These are phyloP conservation scores for Zelopaecilomyces penicillatus DNA, from an alignment of 2,329 filamentous ascomycete species.

Conservation along the genomic window DNA sequence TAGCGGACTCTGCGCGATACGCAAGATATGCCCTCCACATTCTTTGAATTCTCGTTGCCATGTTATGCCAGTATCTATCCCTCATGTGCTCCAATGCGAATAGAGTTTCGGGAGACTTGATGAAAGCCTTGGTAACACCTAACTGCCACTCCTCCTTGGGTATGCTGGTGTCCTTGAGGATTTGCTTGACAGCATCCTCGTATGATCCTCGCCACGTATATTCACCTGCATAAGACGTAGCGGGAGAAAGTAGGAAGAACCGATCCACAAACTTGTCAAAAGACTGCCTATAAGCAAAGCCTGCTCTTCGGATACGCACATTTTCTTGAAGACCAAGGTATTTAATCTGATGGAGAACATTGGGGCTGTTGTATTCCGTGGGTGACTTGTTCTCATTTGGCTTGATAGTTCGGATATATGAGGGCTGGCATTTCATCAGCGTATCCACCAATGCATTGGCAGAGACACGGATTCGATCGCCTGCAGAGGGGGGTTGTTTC, in stretches of 20 bases:
- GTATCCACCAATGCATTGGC: slow-evolving; percentile 93
- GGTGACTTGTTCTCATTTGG: slow-evolving; percentile 98
- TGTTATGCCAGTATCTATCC: slow-evolving; percentile 98
- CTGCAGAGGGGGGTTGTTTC: slow-evolving; percentile 84
- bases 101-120: slow-evolving; percentile 94
- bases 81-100: slow-evolving; percentile 97
- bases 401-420: slow-evolving; percentile 98
- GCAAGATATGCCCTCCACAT: slow-evolving; percentile 95
- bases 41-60: slow-evolving; percentile 94
- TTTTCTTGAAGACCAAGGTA: slow-evolving; percentile 99
- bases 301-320: slow-evolving; percentile 90
- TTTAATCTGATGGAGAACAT: slow-evolving; percentile 97
- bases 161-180: slow-evolving; percentile 93
- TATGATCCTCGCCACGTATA: slow-evolving; percentile 92
- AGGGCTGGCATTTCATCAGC: slow-evolving; percentile 93
- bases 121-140: slow-evolving; percentile 93
- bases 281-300: slow-evolving; percentile 92
- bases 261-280: slow-evolving; percentile 98
- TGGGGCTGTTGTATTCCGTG: slow-evolving; percentile 81
- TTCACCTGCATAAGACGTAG: slow-evolving; percentile 92
- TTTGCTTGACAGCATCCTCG: slow-evolving; percentile 80
- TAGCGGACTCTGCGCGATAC: slow-evolving; percentile 87
- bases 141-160: slow-evolving; percentile 94
- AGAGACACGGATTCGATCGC: slow-evolving; percentile 90
- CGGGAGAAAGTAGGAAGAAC: slow-evolving; percentile 90